Conservation (phyloP, 495 filamentous ascomycete genomes). For the Daldinia loculata region DNA sequence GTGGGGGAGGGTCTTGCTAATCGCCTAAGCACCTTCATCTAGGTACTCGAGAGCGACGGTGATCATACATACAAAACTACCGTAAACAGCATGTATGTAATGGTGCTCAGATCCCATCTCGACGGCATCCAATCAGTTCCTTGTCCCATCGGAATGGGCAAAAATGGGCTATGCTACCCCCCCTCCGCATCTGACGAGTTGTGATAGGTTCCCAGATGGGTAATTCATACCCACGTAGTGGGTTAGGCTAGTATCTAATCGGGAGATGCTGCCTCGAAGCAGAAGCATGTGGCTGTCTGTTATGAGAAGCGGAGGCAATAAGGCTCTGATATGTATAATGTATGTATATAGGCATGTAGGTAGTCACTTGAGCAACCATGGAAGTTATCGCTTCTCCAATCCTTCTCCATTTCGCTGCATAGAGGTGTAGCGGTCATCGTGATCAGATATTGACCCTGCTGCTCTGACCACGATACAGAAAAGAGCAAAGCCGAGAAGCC, state of each 20-base stretch:
- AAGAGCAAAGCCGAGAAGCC: conserved; percentile 12
- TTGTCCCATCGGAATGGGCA: conserved; percentile 24
- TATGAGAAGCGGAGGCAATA: conserved; percentile 2
- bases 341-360: not conserved
- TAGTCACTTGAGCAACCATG: conserved; percentile 13
- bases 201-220: conserved; percentile 26
- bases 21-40: conserved; percentile 29
- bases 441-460: conserved; percentile 4
- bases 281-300: conserved; percentile 13
- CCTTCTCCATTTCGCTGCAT: conserved; percentile 13
- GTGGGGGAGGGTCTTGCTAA: conserved; percentile 22
- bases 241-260: conserved; percentile 35
- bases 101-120: conserved; percentile 41
- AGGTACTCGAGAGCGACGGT: conserved; percentile 17
- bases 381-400: conserved; percentile 17
- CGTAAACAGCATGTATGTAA: conserved; percentile 27
- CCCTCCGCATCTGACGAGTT: conserved; percentile 30
- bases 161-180: conserved; percentile 22
- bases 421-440: conserved; percentile 4
- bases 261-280: conserved; percentile 27
- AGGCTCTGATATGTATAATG: not conserved
- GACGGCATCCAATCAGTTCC: conserved; percentile 42
- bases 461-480: conserved; percentile 14
- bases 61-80: conserved; percentile 34
- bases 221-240: conserved; percentile 30